Conservation (phyloP, 163 green algal genomes). For the Dunaliella salina region DNA sequence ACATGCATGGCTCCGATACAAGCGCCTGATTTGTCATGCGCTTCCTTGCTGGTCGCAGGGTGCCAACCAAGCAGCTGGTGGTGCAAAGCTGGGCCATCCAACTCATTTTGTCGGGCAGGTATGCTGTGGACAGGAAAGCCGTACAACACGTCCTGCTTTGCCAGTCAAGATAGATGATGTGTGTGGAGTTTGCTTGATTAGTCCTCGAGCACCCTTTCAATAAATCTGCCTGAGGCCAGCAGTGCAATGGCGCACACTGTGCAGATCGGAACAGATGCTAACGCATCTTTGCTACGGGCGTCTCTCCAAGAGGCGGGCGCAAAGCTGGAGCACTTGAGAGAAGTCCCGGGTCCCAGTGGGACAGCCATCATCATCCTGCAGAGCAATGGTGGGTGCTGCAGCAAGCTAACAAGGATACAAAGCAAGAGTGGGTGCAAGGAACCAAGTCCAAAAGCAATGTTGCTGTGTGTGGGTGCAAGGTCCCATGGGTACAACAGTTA, state of each 20-base stretch:
- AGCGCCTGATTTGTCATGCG: neutral
- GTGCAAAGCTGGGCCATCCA: conserved; percentile 63
- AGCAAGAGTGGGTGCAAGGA: too few relatives aligned
- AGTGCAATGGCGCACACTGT: neutral
- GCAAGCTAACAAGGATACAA: too few relatives aligned
- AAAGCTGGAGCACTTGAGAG: conserved; percentile 47
- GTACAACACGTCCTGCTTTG: too few relatives aligned
- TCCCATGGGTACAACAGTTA: too few relatives aligned
- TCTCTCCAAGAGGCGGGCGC: conserved; percentile 56
- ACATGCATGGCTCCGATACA: neutral
- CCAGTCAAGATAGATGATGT: too few relatives aligned
- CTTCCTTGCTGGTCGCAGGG: conserved; percentile 47
- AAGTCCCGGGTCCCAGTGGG: conserved; percentile 63
- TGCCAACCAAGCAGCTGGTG: conserved; percentile 85
- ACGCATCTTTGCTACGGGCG: conserved; percentile 57
- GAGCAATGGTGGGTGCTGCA: conserved; percentile 41
- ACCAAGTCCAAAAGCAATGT: too few relatives aligned
- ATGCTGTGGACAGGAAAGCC: too few relatives aligned
- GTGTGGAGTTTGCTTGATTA: too few relatives aligned
- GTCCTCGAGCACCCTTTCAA: too few relatives aligned
- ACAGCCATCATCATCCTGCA: conserved; percentile 86
- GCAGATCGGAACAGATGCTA: conserved; percentile 72
- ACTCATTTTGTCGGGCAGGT: conserved; percentile 80
- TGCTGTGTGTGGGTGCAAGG: too few relatives aligned
- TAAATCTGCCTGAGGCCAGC: too few relatives aligned